Evolutionary conservation across 306 rosid genomes (phyloP).

Genomic region (Mimosa bimucronata): DNA sequence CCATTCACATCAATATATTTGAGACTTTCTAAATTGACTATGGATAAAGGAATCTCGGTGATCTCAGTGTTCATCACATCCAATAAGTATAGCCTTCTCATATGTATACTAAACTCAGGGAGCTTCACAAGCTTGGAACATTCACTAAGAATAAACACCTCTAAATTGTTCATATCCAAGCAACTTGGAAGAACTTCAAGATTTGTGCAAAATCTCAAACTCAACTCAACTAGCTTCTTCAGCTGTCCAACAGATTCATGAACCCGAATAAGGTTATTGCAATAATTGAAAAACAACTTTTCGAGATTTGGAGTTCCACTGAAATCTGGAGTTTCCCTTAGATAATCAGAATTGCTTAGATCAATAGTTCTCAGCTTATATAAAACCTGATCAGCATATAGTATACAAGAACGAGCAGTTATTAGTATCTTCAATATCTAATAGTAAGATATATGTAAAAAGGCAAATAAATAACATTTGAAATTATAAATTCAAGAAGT

Average conservation of each 20-base stretch:
- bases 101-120: not conserved
- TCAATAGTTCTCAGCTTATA: not conserved
- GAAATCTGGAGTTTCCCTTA: not conserved
- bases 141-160: not conserved
- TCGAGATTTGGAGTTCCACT: too few relatives aligned
- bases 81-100: not conserved
- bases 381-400: not conserved
- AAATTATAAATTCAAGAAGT: too few relatives aligned
- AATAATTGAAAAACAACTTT: not conserved
- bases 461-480: too few relatives aligned
- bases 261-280: not conserved
- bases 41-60: not conserved
- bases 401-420: not conserved
- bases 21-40: not conserved
- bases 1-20: not conserved
- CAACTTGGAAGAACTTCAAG: constrained; percentile 2
- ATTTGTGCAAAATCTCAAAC: not conserved
- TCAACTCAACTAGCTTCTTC: not conserved
- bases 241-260: constrained; percentile 1
- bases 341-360: not conserved
- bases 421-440: too few relatives aligned
- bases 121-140: not conserved
- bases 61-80: not conserved
- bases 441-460: too few relatives aligned
- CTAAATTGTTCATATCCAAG: not conserved